These are phyloP conservation scores for Strigomonas culicis DNA, from an alignment of 208 protist species.

Conservation along the genomic window DNA sequence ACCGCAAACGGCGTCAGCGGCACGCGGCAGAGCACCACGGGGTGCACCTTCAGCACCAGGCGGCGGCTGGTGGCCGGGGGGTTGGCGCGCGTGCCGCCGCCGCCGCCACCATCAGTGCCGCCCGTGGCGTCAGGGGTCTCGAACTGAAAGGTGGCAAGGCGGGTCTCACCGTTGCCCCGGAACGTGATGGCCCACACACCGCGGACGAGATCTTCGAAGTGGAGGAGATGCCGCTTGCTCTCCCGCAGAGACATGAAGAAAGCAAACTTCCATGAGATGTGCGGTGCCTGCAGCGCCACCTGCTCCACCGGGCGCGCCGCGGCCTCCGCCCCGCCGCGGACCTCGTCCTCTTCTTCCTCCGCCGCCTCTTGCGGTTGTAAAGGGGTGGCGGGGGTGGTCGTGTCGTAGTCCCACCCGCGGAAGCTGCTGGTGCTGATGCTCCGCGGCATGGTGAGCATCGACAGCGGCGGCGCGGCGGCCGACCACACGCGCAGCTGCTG, in stretches of 20 bases:
- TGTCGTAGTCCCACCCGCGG: no score
- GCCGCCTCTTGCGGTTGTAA: no score
- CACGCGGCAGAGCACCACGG: not conserved
- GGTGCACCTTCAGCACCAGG: not conserved
- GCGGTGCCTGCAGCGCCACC: constrained; percentile 27
- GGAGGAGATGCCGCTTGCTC: constrained; percentile 32
- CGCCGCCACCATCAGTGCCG: not conserved
- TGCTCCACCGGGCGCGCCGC: constrained; percentile 10
- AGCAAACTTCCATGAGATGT: constrained; percentile 88
- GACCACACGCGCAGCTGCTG: constrained; percentile 1
- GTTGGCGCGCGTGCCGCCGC: not conserved
- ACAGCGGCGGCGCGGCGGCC: not conserved
- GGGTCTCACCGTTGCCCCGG: constrained; percentile 43
- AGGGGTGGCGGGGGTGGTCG: no score
- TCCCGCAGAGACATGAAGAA: constrained; percentile 82
- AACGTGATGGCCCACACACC: constrained; percentile 63
- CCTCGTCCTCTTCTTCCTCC: constrained; percentile 14
- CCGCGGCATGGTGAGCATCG: not conserved
- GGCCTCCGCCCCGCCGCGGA: not conserved
- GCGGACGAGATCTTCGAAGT: constrained; percentile 55
- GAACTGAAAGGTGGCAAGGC: constrained; percentile 39
- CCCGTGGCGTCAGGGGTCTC: constrained; percentile 15
- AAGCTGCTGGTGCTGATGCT: not conserved
- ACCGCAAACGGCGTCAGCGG: not conserved
- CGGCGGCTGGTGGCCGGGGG: not conserved